Base-by-base conservation (phyloP, 164 flowering plant genomes). In the Tetrastigma voinierianum region DNA sequence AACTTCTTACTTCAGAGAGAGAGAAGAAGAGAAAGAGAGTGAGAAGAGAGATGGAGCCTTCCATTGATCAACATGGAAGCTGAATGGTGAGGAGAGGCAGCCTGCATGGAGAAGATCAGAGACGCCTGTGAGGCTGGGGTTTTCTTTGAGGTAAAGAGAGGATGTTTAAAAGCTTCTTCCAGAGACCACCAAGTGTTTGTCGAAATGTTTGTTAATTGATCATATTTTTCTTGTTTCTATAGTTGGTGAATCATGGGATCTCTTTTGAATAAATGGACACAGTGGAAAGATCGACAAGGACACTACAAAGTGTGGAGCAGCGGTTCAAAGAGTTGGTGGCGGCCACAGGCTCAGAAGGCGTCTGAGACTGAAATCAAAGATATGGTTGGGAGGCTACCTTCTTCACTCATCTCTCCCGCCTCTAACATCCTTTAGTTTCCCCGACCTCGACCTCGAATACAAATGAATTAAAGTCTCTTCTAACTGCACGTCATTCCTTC, bases 51-150 rank as follows among this genome's bases (percentile, higher is more conserved):
- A 80, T 86, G 94, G 91, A 69, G 69, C 67, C 54, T 88, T 92
- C 81, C 97, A 96, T 75, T 92, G 4, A 84, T 92, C 71, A 77
- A 81, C 90, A 56, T 90, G 85, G 86, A 88, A 82, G 44, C 77
- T 92, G 8, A 76, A 86, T 67, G 90, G 96, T 32, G 87, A 78
- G 51, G 85, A 84, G 75, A 77, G n/a, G 77, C 60, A 51, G 64
- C 74, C 10, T 79, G 83, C 63, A 82, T 92, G 94, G 83, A 72
- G n/a, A 15, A 66, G 57, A 88, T 90, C 61, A 76, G 80, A 63
- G 96, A 92, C 76, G 97, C 96, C 24, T 90, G 97, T 74, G 94
- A 86, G 68, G 90, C 90, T 80, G 90, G 96, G 96, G 97, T 96
- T 32, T 92, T 92, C 88, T 92, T 92, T 77, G 96, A 92, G 89